Evolutionary conservation across 345 rosid genomes (phyloP).

Genomic region (Salix udensis): DNA sequence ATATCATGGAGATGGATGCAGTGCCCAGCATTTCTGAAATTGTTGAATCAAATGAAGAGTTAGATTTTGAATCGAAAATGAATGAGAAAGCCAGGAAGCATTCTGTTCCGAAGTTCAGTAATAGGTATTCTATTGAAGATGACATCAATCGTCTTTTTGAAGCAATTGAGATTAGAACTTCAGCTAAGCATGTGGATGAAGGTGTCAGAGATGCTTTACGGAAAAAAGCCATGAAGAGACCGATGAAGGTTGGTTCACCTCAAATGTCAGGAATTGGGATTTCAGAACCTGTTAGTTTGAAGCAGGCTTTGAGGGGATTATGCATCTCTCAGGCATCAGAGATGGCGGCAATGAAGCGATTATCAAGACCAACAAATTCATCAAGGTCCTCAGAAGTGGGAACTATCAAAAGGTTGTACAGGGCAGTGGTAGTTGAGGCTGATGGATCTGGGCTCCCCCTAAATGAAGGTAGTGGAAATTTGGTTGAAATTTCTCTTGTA

Average conservation of each 20-base stretch:
- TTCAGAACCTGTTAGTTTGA: slow-evolving; percentile 64
- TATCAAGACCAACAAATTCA: slow-evolving; percentile 46
- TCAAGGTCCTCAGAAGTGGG: slow-evolving; percentile 53
- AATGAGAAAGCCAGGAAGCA: slow-evolving; percentile 25
- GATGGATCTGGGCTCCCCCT: slow-evolving; percentile 43
- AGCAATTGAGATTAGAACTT: slow-evolving; percentile 48
- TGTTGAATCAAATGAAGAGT: slow-evolving; percentile 46
- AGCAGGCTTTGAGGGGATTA: slow-evolving; percentile 79
- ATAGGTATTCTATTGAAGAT: slow-evolving; percentile 59
- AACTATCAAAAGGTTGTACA: slow-evolving; percentile 53
- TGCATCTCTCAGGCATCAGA: slow-evolving; percentile 83
- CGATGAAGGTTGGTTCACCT: slow-evolving; percentile 54
- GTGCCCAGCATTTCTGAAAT: slow-evolving; percentile 48
- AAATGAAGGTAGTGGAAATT: slow-evolving; percentile 40
- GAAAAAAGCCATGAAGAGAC: slow-evolving; percentile 70
- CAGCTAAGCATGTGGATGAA: slow-evolving; percentile 35
- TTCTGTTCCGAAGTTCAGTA: slow-evolving; percentile 28
- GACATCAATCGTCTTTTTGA: slow-evolving; percentile 69
- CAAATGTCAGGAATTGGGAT: slow-evolving; percentile 62
- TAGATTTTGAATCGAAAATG: slow-evolving; percentile 22
- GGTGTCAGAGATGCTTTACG: slow-evolving; percentile 36
- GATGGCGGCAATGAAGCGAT: slow-evolving; percentile 78
- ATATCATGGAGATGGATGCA: slow-evolving; percentile 32
- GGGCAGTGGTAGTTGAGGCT: slow-evolving; percentile 62
- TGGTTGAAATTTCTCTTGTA: slow-evolving; percentile 59